Conservation (phyloP, 2,329 filamentous ascomycete genomes). For the Karstenula rhodostoma region DNA sequence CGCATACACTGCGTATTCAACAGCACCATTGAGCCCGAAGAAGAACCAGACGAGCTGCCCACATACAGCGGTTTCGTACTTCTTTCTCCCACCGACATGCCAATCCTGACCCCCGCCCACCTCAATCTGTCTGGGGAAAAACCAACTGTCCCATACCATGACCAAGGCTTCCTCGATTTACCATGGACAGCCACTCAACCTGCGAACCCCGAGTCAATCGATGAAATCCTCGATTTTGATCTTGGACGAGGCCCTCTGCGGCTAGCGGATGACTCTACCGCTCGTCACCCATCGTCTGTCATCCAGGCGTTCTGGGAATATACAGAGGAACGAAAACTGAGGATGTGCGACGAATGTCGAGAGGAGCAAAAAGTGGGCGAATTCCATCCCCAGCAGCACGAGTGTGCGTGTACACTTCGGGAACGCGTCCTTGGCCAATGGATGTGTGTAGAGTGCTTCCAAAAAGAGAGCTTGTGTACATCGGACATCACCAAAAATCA, state of each 20-base stretch:
- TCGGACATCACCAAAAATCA: neutral
- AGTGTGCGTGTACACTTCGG: constrained; percentile 31
- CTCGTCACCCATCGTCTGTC: constrained; percentile 37
- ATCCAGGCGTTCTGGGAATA: constrained; percentile 34
- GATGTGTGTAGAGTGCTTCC: constrained; percentile 34
- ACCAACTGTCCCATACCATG: constrained; percentile 25
- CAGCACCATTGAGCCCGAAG: constrained; percentile 34
- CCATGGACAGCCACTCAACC: constrained; percentile 30
- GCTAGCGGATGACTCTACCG: constrained; percentile 29
- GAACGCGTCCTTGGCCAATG: constrained; percentile 30
- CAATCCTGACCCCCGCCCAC: constrained; percentile 41
- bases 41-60: constrained; percentile 39
- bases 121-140: constrained; percentile 12
- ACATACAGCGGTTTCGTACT: constrained; percentile 43
- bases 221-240: constrained; percentile 35
- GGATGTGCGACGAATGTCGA: constrained; percentile 15
- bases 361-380: neutral
- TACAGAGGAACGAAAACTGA: constrained; percentile 28
- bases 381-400: neutral
- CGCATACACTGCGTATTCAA: constrained; percentile 47
- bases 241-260: constrained; percentile 29
- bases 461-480: neutral
- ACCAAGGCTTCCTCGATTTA: constrained; percentile 42
- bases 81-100: constrained; percentile 34
- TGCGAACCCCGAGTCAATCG: constrained; percentile 34